Evolutionary conservation across 106 monocot species (phyloP).

Genomic region (Phalaenopsis equestris): DNA sequence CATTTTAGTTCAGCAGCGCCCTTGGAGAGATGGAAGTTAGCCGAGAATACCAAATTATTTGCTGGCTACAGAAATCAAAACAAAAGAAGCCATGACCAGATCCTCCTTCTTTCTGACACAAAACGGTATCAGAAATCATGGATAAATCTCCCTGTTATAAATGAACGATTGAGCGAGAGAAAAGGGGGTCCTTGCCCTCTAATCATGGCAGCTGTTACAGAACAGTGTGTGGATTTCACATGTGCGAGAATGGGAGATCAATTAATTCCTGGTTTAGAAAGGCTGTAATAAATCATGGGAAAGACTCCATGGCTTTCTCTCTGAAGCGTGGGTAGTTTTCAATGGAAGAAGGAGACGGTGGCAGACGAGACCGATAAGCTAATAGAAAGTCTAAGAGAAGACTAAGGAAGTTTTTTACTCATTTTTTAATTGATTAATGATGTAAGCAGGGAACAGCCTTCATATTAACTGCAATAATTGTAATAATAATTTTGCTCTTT

Average conservation of each 20-base stretch:
- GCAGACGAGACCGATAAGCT: background rate
- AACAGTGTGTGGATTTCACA: background rate
- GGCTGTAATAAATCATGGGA: background rate
- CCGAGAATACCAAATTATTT: background rate
- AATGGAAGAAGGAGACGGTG: background rate
- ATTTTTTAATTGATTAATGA: background rate
- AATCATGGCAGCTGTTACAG: background rate
- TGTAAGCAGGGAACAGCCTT: too few relatives aligned
- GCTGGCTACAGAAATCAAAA: background rate
- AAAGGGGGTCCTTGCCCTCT: background rate
- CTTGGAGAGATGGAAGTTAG: background rate
- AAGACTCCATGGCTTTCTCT: background rate
- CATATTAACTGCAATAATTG: too few relatives aligned
- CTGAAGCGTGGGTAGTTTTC: background rate
- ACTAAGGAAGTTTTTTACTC: background rate
- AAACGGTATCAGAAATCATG: background rate
- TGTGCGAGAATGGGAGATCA: background rate
- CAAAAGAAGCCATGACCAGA: background rate
- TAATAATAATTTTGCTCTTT: too few relatives aligned
- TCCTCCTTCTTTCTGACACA: background rate
- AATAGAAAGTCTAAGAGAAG: background rate
- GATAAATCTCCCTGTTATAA: background rate
- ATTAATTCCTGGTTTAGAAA: background rate
- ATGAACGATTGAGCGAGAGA: background rate
- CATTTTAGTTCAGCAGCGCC: background rate